phyloP scores from a whole-genome alignment of 208 protist species.

The Jaenimonas drosophilae region DNA sequence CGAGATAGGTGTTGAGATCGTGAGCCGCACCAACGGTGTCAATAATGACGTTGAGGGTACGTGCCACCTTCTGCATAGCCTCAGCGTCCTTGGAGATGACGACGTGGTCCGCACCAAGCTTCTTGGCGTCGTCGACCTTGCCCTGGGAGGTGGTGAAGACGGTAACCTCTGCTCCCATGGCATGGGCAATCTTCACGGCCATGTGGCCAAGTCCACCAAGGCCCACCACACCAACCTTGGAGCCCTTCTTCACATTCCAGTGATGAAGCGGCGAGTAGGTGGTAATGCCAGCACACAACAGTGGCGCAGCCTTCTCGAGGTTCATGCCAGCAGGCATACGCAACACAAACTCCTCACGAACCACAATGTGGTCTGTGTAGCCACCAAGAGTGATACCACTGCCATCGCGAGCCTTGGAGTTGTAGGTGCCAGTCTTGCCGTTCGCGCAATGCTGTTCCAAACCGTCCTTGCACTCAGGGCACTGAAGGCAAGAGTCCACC shows the following conservation, averaged over 20 bases:
- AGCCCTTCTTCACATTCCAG: slow-evolving; percentile 47
- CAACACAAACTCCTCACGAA: slow-evolving; percentile 52
- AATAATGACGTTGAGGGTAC: slow-evolving; percentile 51
- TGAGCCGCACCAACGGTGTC: slow-evolving; percentile 47
- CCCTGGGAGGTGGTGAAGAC: slow-evolving; percentile 58
- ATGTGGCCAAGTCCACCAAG: slow-evolving; percentile 88
- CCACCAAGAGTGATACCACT: slow-evolving; percentile 35
- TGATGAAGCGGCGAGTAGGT: slow-evolving; percentile 72
- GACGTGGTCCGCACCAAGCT: slow-evolving; percentile 57
- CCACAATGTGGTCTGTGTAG: slow-evolving; percentile 66
- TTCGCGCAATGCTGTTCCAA: slow-evolving; percentile 70
- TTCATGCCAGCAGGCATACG: slow-evolving; percentile 55
- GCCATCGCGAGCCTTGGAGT: slow-evolving; percentile 20
- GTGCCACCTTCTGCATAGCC: slow-evolving; percentile 31
- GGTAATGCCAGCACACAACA: slow-evolving; percentile 88
- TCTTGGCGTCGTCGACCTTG: slow-evolving; percentile 51
- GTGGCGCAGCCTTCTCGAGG: slow-evolving; percentile 49
- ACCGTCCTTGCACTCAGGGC: slow-evolving; percentile 47
- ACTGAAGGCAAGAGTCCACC: slow-evolving; percentile 76
- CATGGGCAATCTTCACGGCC: slow-evolving; percentile 74
- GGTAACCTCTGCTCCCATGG: slow-evolving; percentile 79
- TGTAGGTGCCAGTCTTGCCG: slow-evolving; percentile 44
- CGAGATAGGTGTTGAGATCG: slow-evolving; percentile 40
- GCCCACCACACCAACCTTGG: slow-evolving; percentile 65
- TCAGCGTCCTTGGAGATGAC: slow-evolving; percentile 40